Evolutionary conservation across 2,329 filamentous ascomycete genomes (phyloP), one percentile per base, ranked within the genome.

Genomic region (Alternaria dauci): DNA sequence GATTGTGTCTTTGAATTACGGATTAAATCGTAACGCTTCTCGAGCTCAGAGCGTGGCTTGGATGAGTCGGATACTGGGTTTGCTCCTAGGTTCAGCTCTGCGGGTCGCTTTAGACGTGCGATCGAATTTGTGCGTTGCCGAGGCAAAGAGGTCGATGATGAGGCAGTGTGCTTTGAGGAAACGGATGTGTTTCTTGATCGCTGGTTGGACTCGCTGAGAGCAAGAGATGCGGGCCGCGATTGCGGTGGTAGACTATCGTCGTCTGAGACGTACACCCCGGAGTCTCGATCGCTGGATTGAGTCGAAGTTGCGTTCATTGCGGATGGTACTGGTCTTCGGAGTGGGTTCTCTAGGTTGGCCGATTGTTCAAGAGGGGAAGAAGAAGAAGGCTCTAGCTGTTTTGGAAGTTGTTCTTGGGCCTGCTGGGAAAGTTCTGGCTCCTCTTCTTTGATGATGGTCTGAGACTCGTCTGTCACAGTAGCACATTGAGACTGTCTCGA

Each of bases 31-130:
- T 68, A 72, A 1, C 73, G 71, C 52, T 69, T 55, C 38, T 77
- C 73, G 23, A 77, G 73, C 51, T 77, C 74, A 4, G 74, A 73
- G 51, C 68, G 67, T 8, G 72, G 71, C 55, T 70, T 72, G 14
- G 60, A 41, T 2, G 59, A 11, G 11, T 62, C 44, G n/a, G 43
- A 5, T 5, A 63, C 51, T 1, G 55, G 42, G 32, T 32, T 62
- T 16, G 62, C 61, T 38, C 65, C 59, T 3, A 77, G 66, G 12
- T 77, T 75, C 5, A 76, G 52, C 36, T 76, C 74, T 20, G 72
- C 70, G 3, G 75, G 72, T 4, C 74, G 67, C 36, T 66, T 68
- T 11, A 76, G 65, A 32, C 70, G 71, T 20, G 34, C 46, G 0
- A 47, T 52, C 1, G 53, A 56, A 16, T 70, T 62, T 16, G 55